Evolutionary conservation across 495 filamentous ascomycete genomes (phyloP), one percentile per base, ranked within the genome.

Genomic region (Thozetella sp.): DNA sequence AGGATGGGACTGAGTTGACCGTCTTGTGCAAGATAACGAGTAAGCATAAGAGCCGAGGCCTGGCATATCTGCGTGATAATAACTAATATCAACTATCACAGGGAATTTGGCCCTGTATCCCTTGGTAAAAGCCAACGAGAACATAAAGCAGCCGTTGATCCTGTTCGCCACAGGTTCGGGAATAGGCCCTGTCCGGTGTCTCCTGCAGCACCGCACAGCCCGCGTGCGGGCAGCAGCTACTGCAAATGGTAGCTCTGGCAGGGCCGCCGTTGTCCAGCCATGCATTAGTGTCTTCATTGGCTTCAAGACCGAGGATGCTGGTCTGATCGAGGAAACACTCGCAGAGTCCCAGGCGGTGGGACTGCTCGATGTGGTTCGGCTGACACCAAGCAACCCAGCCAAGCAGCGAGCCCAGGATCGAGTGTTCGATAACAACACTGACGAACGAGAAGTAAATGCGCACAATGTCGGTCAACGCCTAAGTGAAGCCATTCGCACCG

Each of bases 281-380:
- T 37, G 30, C 11, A 17, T 53, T 25, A 53, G 23, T 6, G n/a
- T 53, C 51, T 53, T 53, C 51, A n/a, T 27, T 4, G 51, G 51
- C 51, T 53, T 53, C 51, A 53, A 53, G 51, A 6, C 51, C 22
- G 23, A 24, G 6, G 51, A 53, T 25, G 25, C 51, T 25, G 24
- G 19, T 24, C 25, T 24, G 12, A n/a, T 53, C 10, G 25, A 24
- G 22, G 51, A 53, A 19, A 20, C 23, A n/a, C 23, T 53, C 4
- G 23, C 3, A 20, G 51, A 53, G 23, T 22, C 51, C 25, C 25
- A n/a, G 4, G 15, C 51, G 23, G 23, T 53, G n/a, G 51, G 51
- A 3, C 25, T 53, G 6, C 23, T 53, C n/a, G 51, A 53, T 25
- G 27, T 53, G 51, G 23, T 53, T 22, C 51, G 25, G 2, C 51